Evolutionary conservation across 176 grass and related monocot genomes (phyloP).

Genomic region (Oryza australiensis): DNA sequence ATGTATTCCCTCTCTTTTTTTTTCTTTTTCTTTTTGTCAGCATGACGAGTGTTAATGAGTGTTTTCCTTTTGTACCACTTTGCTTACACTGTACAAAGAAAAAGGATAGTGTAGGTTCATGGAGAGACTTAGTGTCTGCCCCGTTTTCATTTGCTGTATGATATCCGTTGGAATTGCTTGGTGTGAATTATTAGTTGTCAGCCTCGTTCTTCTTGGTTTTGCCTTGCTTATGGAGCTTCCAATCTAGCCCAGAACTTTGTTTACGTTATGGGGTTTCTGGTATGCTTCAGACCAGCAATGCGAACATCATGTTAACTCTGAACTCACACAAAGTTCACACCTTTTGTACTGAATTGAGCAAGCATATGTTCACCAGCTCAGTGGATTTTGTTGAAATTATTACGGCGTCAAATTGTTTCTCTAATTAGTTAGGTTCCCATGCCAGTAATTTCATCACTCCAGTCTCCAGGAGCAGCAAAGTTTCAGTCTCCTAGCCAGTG

Average conservation of each 20-base stretch:
- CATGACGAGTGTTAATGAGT: conserved; percentile 37
- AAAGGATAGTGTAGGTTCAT: conserved; percentile 50
- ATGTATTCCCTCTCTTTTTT: conserved; percentile 4
- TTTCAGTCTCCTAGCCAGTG: not conserved
- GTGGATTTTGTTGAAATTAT: not conserved
- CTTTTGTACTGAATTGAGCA: not conserved
- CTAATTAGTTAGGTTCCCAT: not conserved
- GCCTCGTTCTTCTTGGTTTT: not conserved
- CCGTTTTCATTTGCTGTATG: conserved; percentile 15
- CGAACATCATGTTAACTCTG: not conserved
- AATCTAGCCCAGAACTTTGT: not conserved
- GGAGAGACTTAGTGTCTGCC: not conserved
- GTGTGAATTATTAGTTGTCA: not conserved
- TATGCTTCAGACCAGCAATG: not conserved
- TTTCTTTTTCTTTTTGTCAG: not conserved
- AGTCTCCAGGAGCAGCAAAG: not conserved
- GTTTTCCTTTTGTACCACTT: conserved; percentile 35
- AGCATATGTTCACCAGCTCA: not conserved
- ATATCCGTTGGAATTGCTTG: not conserved
- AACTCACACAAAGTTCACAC: not conserved
- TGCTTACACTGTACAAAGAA: conserved; percentile 58
- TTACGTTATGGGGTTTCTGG: not conserved
- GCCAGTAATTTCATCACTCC: not conserved
- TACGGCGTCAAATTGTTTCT: not conserved
- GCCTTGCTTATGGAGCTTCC: not conserved